A percentile compares a stretch with the other conserved stretches of the same genome.
Conservation (phyloP, 345 rosid species). For the rapeseed (Brassica napus) region DNA sequence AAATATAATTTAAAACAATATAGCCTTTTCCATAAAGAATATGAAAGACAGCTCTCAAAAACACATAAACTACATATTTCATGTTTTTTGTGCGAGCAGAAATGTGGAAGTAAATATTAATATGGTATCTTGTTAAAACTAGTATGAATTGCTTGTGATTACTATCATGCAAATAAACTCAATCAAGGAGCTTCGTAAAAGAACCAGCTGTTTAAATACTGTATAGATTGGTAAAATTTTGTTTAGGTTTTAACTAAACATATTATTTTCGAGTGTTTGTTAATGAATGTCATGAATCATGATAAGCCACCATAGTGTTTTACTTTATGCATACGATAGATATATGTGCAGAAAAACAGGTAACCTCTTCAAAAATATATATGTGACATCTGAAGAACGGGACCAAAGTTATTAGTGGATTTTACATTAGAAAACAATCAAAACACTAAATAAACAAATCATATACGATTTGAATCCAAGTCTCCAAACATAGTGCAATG, state of each 20-base stretch:
- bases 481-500: constrained; percentile 8
- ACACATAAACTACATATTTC: background rate
- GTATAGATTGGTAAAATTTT: background rate
- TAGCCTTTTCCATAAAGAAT: background rate
- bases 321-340: background rate
- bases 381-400: too few species aligned
- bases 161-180: background rate
- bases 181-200: background rate
- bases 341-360: background rate
- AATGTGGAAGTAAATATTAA: background rate
- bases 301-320: background rate
- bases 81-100: background rate
- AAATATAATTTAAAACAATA: background rate
- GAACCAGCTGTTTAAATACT: background rate
- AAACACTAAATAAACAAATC: too few species aligned
- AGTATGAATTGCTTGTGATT: background rate
- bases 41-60: background rate
- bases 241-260: background rate
- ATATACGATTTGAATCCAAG: background rate
- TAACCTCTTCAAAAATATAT: background rate
- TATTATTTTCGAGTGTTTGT: background rate
- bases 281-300: too few species aligned
- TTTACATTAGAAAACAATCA: too few species aligned
- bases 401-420: background rate
- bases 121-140: background rate